Conservation (phyloP, 2,329 filamentous ascomycete species). For the Colletotrichum chrysophilum region DNA sequence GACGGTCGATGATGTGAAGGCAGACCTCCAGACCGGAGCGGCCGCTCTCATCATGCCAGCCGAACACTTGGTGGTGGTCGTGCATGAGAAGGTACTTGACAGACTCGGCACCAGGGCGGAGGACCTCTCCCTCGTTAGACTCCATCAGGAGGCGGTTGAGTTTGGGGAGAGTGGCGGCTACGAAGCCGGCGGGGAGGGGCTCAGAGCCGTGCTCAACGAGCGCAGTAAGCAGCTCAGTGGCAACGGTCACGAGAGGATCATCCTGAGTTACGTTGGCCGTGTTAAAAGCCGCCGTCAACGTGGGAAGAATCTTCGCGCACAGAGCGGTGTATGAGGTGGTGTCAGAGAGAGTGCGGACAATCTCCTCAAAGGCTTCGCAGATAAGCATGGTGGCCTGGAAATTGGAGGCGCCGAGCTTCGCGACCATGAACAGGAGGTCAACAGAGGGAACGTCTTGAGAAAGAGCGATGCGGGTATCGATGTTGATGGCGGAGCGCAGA, state of each 20-base stretch:
- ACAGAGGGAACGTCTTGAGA: constrained; percentile 75
- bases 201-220: constrained; percentile 83
- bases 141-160: constrained; percentile 82
- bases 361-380: constrained; percentile 88
- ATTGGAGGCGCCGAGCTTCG: constrained; percentile 86
- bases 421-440: constrained; percentile 85
- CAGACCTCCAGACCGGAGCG: constrained; percentile 88
- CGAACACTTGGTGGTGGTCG: constrained; percentile 88
- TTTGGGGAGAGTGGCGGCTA: constrained; percentile 86
- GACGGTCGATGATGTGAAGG: constrained; percentile 88
- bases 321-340: constrained; percentile 76
- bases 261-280: constrained; percentile 86
- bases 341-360: constrained; percentile 73
- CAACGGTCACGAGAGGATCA: constrained; percentile 77
- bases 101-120: constrained; percentile 84
- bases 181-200: constrained; percentile 85
- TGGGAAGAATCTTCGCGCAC: constrained; percentile 86
- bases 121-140: constrained; percentile 84
- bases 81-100: constrained; percentile 90
- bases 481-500: constrained; percentile 79
- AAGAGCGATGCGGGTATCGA: constrained; percentile 78
- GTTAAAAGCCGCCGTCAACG: constrained; percentile 87
- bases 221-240: constrained; percentile 81
- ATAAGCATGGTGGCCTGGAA: constrained; percentile 91
- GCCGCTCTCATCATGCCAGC: constrained; percentile 80